Base-by-base conservation (phyloP, 2,329 filamentous ascomycete genomes). In the Stachybotrys elegans region DNA sequence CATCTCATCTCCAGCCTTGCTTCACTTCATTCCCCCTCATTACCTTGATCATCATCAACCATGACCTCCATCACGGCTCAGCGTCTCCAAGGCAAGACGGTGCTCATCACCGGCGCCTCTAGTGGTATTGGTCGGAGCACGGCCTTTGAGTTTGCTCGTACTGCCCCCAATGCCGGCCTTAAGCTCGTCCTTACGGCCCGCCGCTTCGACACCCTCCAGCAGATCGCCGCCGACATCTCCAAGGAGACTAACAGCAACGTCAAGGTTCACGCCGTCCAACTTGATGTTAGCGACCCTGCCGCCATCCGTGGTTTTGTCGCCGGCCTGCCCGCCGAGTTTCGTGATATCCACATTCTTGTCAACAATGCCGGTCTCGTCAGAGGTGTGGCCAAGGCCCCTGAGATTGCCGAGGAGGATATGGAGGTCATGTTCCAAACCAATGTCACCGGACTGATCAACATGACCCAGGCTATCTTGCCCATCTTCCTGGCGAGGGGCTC, bases 331-430 rank as follows among this genome's bases (percentile, higher is more conserved):
- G 79, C 82, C 48, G 91, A 90, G 60, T 97, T 88, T 71, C 81
- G 78, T 63, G 81, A 89, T 21, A 86, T 97, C 51, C 81, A 97
- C 63, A 78, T 97, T 3, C 70, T 98, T 47, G 88, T 98, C 21
- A 98, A 98, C 71, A 97, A 97, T 75, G 92, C 92, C 39, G 92
- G 92, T 35, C 78, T 96, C 17, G 92, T 95, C 49, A 92, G 87
- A 66, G 91, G 90, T 51, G 80, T 95, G 12, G 92, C 88, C 40
- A 81, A 86, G 61, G 89, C 90, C 2, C 91, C 91, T 16, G 79
- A 88, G 32, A 96, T 98, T 61, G 76, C 75, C 14, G 76, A 87
- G 57, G 83, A 84, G 47, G 92, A 98, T 68, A 86, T 96, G 56
- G 76, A 86, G 56, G 59, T 83, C 63, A 96, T 97, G 90, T 88